Base-by-base conservation (phyloP, 352 stramenopile genomes). In the Pythium chondricola region DNA sequence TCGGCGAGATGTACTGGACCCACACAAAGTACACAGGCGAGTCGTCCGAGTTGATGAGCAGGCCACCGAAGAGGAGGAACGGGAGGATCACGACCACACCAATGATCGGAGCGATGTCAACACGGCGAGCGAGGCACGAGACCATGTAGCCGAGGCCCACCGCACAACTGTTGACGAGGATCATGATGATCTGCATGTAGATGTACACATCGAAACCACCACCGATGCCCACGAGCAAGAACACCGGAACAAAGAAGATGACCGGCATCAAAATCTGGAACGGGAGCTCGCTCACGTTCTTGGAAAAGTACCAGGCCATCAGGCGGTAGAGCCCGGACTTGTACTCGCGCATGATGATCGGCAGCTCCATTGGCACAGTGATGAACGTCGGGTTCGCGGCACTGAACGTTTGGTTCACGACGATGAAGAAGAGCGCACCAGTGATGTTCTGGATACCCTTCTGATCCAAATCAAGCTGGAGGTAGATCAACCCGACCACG, bases 1-100 rank as follows among this genome's bases (percentile, higher is more conserved):
- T 68, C 0, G 67, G 71, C 25, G 68, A 82, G 40, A 80, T 64
- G 48, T 81, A 78, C 48, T 82, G 60, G 31, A 83, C 55, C 73
- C 74, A 85, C 16, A 70, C 24, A 39, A 82, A 80, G 59, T 78
- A 85, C 1, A 47, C 41, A 0, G 68, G 61, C 0, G 60, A 66
- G 10, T 57, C 58, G 22, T 62, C 46, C 0, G 53, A 26, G 30
- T 83, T 83, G 16, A 85, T 9, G 40, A 83, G 67, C 17, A 78
- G 49, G 0, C 69, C 71, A 2, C 71, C 66, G 31, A 80, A 78
- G 6, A 85, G 42, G 45, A 80, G 37, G 43, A 76, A 74, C 0
- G 61, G 69, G 13, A 83, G 39, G 21, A 82, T 43, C 27, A 80
- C 45, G 5, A 80, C n/a, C 27, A 78, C 61, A 9, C 63, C 66